Conservation (phyloP, 371 early-diverging fungal species). For the Apophysomyces ossiformis region DNA sequence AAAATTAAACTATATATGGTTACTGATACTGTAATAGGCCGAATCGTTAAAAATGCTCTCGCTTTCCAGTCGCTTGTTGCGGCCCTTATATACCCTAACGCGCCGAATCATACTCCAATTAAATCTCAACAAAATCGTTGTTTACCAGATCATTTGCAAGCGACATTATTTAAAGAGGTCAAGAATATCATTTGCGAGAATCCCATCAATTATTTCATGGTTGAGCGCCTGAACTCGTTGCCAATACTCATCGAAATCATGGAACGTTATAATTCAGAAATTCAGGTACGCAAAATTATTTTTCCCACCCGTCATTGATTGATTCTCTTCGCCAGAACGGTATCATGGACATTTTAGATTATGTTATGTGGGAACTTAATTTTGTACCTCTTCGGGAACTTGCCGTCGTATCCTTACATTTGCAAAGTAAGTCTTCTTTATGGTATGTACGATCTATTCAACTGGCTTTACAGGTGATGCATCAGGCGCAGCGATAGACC, state of each 20-base stretch:
- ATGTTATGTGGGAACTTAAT: constrained; percentile 64
- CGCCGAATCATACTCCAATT: constrained; percentile 22
- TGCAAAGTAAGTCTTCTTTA: constrained; percentile 53
- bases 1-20: not conserved
- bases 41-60: constrained; percentile 48
- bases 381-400: constrained; percentile 73
- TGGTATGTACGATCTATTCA: not conserved
- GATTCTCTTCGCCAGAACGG: constrained; percentile 35
- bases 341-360: constrained; percentile 60
- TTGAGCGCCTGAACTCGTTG: constrained; percentile 51
- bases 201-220: constrained; percentile 62
- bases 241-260: constrained; percentile 63
- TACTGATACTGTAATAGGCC: constrained; percentile 20
- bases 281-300: constrained; percentile 41
- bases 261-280: constrained; percentile 50
- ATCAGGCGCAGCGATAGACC: constrained; percentile 52
- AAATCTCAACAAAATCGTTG: constrained; percentile 19
- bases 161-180: constrained; percentile 42
- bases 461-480: constrained; percentile 41
- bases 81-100: constrained; percentile 45
- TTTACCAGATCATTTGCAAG: constrained; percentile 33
- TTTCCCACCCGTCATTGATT: not conserved
- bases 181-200: constrained; percentile 46
- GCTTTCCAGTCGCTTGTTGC: constrained; percentile 52
- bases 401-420: constrained; percentile 64